phyloP scores from a whole-genome alignment of 2,329 filamentous ascomycete species.

The Diaporthe velutina region DNA sequence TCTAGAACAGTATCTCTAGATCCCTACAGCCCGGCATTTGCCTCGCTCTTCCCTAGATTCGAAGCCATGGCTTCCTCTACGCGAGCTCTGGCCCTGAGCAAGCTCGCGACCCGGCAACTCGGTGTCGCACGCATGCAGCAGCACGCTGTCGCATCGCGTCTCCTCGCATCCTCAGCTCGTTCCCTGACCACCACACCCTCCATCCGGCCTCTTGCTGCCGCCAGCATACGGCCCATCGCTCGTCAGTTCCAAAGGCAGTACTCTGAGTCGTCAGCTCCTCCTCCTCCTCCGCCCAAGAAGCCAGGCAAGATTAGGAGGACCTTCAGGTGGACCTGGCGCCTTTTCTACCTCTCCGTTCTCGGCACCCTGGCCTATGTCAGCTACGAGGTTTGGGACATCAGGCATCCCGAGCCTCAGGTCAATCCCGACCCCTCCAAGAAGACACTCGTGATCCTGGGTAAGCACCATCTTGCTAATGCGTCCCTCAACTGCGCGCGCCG shows the following conservation, averaged over 20 bases:
- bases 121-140: constrained; percentile 44
- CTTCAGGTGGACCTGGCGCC: constrained; percentile 85
- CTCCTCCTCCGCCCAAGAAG: constrained; percentile 62
- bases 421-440: constrained; percentile 91
- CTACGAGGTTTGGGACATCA: constrained; percentile 86
- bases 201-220: constrained; percentile 40
- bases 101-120: constrained; percentile 47
- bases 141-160: constrained; percentile 43
- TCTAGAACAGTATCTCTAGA: constrained; percentile 12
- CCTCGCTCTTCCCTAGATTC: constrained; percentile 37
- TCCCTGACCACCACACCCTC: constrained; percentile 38
- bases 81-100: constrained; percentile 47
- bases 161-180: constrained; percentile 45
- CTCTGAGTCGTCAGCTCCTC: constrained; percentile 51
- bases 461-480: constrained; percentile 35
- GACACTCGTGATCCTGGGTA: constrained; percentile 95
- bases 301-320: constrained; percentile 73
- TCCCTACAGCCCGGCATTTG: constrained; percentile 2
- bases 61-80: constrained; percentile 50
- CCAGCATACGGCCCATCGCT: constrained; percentile 43
- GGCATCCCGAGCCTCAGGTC: constrained; percentile 84
- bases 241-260: constrained; percentile 47
- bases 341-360: constrained; percentile 81
- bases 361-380: constrained; percentile 78
- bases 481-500: not conserved